Conservation (phyloP, 768 basidiomycete genomes). For the Lactifluus subvellereus region DNA sequence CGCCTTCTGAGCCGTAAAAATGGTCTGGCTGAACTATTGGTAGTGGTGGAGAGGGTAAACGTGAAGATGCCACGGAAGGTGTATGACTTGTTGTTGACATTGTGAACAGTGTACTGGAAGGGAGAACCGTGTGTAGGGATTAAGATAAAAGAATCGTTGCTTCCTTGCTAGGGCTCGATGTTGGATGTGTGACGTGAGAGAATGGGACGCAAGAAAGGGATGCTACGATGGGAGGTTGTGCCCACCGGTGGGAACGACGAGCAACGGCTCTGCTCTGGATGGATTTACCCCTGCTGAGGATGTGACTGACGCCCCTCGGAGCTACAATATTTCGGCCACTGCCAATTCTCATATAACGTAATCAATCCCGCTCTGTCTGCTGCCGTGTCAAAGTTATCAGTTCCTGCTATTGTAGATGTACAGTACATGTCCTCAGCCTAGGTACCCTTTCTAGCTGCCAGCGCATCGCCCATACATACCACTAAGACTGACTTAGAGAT, state of each 20-base stretch:
- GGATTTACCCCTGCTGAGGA: neutral
- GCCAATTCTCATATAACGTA: conserved; percentile 8
- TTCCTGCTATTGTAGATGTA: no score
- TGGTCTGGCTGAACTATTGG: conserved; percentile 71
- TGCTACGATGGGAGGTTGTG: neutral
- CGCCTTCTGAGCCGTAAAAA: conserved; percentile 60
- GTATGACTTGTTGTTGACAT: conserved; percentile 26
- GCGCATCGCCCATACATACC: no score
- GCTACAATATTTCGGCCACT: conserved; percentile 21
- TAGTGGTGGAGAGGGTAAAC: conserved; percentile 40
- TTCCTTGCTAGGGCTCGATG: neutral
- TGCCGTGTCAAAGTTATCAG: neutral
- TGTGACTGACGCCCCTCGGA: conserved; percentile 18
- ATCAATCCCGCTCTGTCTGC: neutral
- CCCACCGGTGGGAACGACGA: conserved; percentile 1
- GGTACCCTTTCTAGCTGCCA: no score
- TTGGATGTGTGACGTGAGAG: neutral
- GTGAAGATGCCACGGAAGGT: conserved; percentile 38
- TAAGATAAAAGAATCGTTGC: neutral
- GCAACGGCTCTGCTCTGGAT: neutral
- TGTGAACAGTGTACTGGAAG: neutral
- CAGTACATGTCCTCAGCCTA: no score
- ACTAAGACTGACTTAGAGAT: no score
- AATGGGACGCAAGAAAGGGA: neutral
- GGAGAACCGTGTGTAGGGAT: neutral